Conservation (phyloP, 169 alveolate species). For the Plasmodium falciparum region DNA sequence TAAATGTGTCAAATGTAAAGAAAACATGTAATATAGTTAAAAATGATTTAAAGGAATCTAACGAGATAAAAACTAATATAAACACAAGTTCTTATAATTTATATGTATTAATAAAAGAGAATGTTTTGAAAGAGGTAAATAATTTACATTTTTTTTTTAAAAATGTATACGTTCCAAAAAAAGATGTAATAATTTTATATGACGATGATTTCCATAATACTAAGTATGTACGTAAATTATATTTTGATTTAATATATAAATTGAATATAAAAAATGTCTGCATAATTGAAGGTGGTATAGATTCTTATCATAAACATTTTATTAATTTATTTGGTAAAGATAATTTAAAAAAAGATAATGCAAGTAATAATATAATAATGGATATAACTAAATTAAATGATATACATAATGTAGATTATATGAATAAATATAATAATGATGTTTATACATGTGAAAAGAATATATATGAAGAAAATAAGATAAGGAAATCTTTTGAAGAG, state of each 20-base stretch:
- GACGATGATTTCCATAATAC: slow-evolving; percentile 43
- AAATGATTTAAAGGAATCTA: background rate
- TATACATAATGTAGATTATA: background rate
- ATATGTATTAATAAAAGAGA: slow-evolving; percentile 63
- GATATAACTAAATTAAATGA: background rate
- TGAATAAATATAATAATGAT: background rate
- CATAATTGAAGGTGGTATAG: slow-evolving; percentile 73
- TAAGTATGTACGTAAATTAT: slow-evolving; percentile 48
- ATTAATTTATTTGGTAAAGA: background rate
- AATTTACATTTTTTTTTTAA: slow-evolving; percentile 1
- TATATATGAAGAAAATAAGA: background rate
- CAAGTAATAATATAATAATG: background rate
- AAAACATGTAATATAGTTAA: background rate
- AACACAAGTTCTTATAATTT: slow-evolving; percentile 60
- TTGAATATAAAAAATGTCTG: slow-evolving; percentile 33
- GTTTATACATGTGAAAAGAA: background rate
- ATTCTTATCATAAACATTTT: slow-evolving; percentile 27
- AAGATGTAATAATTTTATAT: slow-evolving; percentile 22
- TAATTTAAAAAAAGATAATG: background rate
- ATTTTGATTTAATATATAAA: slow-evolving; percentile 24
- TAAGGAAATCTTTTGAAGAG: background rate
- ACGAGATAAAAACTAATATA: too few species aligned
- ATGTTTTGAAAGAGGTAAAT: slow-evolving; percentile 38
- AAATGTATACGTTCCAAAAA: slow-evolving; percentile 20
- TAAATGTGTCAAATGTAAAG: background rate